Evolutionary conservation across 139 green algal species (phyloP), one percentile per base, ranked within the genome.

Genomic region (Marvania coccoides): DNA sequence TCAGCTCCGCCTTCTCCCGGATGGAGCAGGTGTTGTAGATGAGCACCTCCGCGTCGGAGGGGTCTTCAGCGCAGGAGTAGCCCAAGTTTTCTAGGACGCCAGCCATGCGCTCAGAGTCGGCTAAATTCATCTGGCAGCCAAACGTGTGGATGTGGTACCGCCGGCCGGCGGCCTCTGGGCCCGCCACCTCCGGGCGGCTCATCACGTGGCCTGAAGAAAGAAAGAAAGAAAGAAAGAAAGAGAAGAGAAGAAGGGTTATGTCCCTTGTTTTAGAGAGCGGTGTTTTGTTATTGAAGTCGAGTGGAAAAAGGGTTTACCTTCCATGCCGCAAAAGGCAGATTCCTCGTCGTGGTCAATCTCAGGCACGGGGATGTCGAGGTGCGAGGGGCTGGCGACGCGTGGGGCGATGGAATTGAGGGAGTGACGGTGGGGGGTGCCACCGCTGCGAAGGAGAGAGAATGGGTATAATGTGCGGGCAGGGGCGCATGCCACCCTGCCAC

Each of bases 11-110:
- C 75, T 97, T 97, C 40, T 98, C 91, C 2, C 94, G 70, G 62
- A 98, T 98, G 57, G 78, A 89, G 81, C 94, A 99, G 5, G 94
- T 99, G 86, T 99, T 99, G 84, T 95, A 97, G 23, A 99, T 82
- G 3, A 99, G 73, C 31, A 99, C 88, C 54, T 96, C 79, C 0
- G 92, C 94, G n/a, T 88, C 69, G 4, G 73, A 61, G 1, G 88
- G 61, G 53, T 97, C 87, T 36, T 80, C 60, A 0, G 82, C 78
- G 61, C 87, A 89, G 15, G 63, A 60, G 75, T 97, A 99, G 3
- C 94, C 94, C 24, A 78, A 76, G 8, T 47, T 30, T 48, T 98
- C 93, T 15, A 99, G 81, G 36, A 82, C 83, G 4, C 92, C 93
- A 4, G 91, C 90, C 94, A 99, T 98, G 58, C 94, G 85, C 74